Conservation (phyloP, 2,329 filamentous ascomycete genomes). For the Epichloe coenophiala region DNA sequence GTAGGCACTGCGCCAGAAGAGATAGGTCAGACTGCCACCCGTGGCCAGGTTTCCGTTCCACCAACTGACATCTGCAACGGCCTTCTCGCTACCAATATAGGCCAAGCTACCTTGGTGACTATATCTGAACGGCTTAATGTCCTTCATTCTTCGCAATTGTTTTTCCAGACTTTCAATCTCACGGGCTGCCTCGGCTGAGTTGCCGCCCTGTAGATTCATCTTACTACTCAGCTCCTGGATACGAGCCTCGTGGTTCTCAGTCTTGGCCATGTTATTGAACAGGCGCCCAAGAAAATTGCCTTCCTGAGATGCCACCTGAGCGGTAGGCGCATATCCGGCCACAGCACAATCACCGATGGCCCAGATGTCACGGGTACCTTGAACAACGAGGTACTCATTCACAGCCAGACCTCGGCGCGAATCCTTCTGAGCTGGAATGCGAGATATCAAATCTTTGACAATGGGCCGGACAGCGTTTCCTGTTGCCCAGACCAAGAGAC, state of each 20-base stretch:
- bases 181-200: slow-evolving; percentile 51
- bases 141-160: slow-evolving; percentile 77
- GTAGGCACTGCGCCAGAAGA: slow-evolving; percentile 97
- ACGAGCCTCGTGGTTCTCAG: slow-evolving; percentile 64
- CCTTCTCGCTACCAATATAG: slow-evolving; percentile 97
- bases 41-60: slow-evolving; percentile 92
- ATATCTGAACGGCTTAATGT: slow-evolving; percentile 96
- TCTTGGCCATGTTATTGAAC: slow-evolving; percentile 99
- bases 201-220: slow-evolving; percentile 47
- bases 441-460: slow-evolving; percentile 79
- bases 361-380: slow-evolving; percentile 95
- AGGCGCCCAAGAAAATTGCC: slow-evolving; percentile 87
- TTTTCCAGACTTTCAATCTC: slow-evolving; percentile 82
- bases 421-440: slow-evolving; percentile 89
- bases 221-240: slow-evolving; percentile 54
- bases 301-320: slow-evolving; percentile 92
- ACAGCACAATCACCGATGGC: slow-evolving; percentile 95
- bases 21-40: slow-evolving; percentile 85
- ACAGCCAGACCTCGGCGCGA: slow-evolving; percentile 89
- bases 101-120: slow-evolving; percentile 93
- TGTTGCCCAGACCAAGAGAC: slow-evolving; percentile 94
- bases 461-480: slow-evolving; percentile 87
- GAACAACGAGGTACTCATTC: slow-evolving; percentile 97
- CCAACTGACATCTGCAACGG: slow-evolving; percentile 94
- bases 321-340: slow-evolving; percentile 93